Evolutionary conservation across 371 early-diverging fungal genomes (phyloP).

Genomic region (Mucor circinelloides): DNA sequence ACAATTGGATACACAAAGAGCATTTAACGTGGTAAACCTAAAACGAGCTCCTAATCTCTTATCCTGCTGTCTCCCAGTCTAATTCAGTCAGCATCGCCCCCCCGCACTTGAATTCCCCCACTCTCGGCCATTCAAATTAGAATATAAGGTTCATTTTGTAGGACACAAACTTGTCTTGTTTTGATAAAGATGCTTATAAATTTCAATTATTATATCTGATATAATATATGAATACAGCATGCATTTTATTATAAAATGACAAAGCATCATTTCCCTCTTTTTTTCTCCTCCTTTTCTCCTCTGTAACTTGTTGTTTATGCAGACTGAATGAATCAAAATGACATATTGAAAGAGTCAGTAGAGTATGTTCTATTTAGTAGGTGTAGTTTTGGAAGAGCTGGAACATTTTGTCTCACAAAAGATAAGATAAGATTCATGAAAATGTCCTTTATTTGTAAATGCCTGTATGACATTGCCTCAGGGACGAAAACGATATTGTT

Average conservation of each 20-base stretch:
- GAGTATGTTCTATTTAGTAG: not conserved
- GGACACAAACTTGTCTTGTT: conserved; percentile 5
- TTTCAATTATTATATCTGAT: conserved; percentile 7
- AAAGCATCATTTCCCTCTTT: not conserved
- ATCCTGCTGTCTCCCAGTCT: not conserved
- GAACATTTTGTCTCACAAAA: not conserved
- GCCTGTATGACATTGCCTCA: conserved; percentile 3
- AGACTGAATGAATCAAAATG: not conserved
- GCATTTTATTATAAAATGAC: conserved; percentile 5
- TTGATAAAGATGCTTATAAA: conserved; percentile 14
- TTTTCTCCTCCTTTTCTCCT: not conserved
- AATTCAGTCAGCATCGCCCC: too few relatives aligned
- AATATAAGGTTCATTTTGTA: not conserved
- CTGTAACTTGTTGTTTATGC: not conserved
- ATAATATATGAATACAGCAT: not conserved
- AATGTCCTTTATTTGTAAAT: not conserved
- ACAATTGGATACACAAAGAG: not conserved
- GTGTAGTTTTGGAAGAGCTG: not conserved
- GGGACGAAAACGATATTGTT: not conserved
- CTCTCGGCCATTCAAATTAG: not conserved
- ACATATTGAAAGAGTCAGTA: not conserved
- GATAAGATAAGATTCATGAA: conserved; percentile 7
- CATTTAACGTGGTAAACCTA: conserved; percentile 5
- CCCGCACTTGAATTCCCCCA: not conserved
- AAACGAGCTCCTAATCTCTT: conserved; percentile 13